Base-by-base conservation (phyloP, 2,329 filamentous ascomycete genomes). In the Stylonectria norvegica region DNA sequence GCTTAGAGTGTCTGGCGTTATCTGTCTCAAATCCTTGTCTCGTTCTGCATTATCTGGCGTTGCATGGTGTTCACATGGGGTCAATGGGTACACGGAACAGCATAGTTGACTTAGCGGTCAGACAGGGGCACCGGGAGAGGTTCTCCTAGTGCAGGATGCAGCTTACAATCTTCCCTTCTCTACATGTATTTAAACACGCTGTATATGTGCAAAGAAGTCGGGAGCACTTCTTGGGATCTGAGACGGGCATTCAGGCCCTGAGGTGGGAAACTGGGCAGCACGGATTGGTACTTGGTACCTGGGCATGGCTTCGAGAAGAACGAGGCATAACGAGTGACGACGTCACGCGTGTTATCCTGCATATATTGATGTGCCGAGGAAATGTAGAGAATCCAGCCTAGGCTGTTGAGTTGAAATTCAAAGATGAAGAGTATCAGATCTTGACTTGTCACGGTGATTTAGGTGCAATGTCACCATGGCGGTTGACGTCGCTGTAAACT, bases 21-120 rank as follows among this genome's bases (percentile, higher is more conserved):
- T 45, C 20, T 41, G 12, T 20, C 38, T 38, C n/a, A n/a, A n/a
- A n/a, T n/a, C n/a, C n/a, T n/a, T n/a, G n/a, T n/a, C n/a, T n/a
- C n/a, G 29, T 20, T 46, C 35, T 48, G 47, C 48, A 50, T 56
- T 38, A 18, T 28, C 40, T 36, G 53, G 48, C 48, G 42, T 48
- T 51, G 36, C 30, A 45, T 40, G 27, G 38, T 43, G 39, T 39
- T 48, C 38, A 45, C 41, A 45, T 45, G 30, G 31, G 45, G 40
- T 45, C 32, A 25, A 48, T 43, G 34, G 35, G 18, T 39, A 38
- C 40, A 43, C 47, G 38, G 38, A 39, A n/a, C 45, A 42, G 43
- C 46, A 50, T 52, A 36, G 38, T 40, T 43, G 40, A 45, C 45
- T 35, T 14, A n/a, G n/a, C n/a, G n/a, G n/a, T n/a, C n/a, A n/a